Evolutionary conservation across 139 green algal species (phyloP).

Genomic region (Chlamydomonas schloesseri): DNA sequence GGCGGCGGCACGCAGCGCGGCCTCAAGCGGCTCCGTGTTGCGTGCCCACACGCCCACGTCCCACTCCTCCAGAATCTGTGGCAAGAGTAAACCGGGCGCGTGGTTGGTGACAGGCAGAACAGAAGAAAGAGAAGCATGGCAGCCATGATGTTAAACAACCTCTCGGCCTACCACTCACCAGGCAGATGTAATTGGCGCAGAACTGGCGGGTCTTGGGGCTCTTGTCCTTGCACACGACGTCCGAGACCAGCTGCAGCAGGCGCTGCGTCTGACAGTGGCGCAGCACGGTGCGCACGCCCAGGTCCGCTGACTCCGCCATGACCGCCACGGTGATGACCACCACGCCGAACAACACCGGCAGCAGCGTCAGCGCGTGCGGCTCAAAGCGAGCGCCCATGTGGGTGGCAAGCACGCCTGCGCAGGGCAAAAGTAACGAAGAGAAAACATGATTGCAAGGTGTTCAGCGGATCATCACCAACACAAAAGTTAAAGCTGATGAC

Average conservation of each 20-base stretch:
- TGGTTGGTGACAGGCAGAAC: too few species aligned
- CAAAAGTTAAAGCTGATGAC: too few species aligned
- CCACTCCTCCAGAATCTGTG: conserved; percentile 60
- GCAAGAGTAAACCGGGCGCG: neutral
- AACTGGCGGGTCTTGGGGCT: conserved; percentile 72
- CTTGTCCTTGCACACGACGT: conserved; percentile 62
- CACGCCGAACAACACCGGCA: conserved; percentile 79
- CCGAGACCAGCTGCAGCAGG: conserved; percentile 65
- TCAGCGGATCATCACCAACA: too few species aligned
- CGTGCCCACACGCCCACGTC: conserved; percentile 59
- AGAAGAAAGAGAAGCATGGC: too few species aligned
- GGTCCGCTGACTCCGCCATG: conserved; percentile 79
- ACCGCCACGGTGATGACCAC: conserved; percentile 86
- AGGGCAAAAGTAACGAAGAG: too few species aligned
- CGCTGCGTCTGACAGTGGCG: conserved; percentile 63
- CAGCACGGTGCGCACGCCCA: conserved; percentile 62
- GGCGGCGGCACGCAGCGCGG: conserved; percentile 51
- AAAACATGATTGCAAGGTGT: too few species aligned
- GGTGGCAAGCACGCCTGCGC: conserved; percentile 57
- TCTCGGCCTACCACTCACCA: too few species aligned
- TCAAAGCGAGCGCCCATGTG: conserved; percentile 69
- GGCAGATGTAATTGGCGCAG: conserved; percentile 58
- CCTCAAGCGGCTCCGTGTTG: conserved; percentile 63
- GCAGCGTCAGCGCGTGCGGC: conserved; percentile 59
- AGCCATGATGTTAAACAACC: too few species aligned